A percentile compares a stretch with the other conserved stretches of the same genome.
Evolutionary conservation across 805 yeast genomes (phyloP).

Genomic region (Candida hispaniensis): DNA sequence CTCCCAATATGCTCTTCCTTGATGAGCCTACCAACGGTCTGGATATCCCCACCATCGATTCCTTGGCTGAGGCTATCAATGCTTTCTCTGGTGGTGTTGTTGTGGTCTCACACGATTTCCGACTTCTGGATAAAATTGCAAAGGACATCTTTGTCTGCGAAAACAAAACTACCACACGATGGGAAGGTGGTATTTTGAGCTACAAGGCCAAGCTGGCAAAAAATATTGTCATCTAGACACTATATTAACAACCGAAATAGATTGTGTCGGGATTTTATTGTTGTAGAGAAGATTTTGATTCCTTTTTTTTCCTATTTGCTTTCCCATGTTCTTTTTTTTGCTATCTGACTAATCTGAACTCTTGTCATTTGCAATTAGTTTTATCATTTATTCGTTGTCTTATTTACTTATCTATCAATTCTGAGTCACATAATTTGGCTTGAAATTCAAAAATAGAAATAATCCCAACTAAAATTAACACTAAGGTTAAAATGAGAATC

Average conservation of each 20-base stretch:
- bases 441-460: too few species aligned
- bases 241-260: neutral
- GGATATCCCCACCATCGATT: slow-evolving; percentile 96
- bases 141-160: slow-evolving; percentile 96
- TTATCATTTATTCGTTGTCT: too few species aligned
- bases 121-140: slow-evolving; percentile 92
- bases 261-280: too few species aligned
- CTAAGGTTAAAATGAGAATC: too few species aligned
- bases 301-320: too few species aligned
- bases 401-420: too few species aligned
- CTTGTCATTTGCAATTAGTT: too few species aligned
- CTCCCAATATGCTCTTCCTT: slow-evolving; percentile 86
- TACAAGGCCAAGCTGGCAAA: slow-evolving; percentile 93
- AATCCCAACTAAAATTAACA: too few species aligned
- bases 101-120: slow-evolving; percentile 98
- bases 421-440: too few species aligned
- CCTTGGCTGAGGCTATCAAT: slow-evolving; percentile 91
- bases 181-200: slow-evolving; percentile 86
- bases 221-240: slow-evolving; percentile 39
- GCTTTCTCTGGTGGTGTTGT: slow-evolving; percentile 96
- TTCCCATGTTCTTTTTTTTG: too few species aligned
- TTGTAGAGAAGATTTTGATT: too few species aligned
- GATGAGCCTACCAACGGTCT: slow-evolving; percentile 99
- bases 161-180: slow-evolving; percentile 87
- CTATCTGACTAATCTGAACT: too few species aligned